phyloP scores from a whole-genome alignment of 257 asterid species.

The Nicotiana sylvestris region DNA sequence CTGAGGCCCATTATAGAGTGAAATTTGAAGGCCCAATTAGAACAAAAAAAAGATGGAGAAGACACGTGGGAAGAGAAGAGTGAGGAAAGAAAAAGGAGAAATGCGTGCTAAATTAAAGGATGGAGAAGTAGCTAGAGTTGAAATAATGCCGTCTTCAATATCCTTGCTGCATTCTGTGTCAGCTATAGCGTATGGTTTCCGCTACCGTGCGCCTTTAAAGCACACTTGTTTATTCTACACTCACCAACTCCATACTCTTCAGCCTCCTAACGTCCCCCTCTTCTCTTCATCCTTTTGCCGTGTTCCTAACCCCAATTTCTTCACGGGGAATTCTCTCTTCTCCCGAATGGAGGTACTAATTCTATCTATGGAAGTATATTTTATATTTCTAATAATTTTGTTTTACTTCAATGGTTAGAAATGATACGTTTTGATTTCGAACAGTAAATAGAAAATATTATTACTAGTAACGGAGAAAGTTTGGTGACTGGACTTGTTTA shows the following conservation, averaged over 20 bases:
- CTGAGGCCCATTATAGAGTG: neutral
- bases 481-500: neutral
- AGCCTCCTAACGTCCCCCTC: constrained; percentile 14
- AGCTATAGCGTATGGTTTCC: constrained; percentile 31
- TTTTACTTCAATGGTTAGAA: neutral
- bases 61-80: neutral
- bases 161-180: neutral
- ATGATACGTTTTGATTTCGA: neutral
- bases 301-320: constrained; percentile 22
- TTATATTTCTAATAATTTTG: neutral
- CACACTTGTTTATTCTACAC: constrained; percentile 22
- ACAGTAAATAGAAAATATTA: neutral
- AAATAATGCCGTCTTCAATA: constrained; percentile 12
- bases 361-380: neutral
- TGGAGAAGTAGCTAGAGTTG: neutral
- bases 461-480: neutral
- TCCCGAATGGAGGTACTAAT: constrained; percentile 71
- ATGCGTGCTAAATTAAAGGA: neutral
- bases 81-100: neutral
- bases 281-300: constrained; percentile 32
- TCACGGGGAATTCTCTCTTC: constrained; percentile 66
- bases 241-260: constrained; percentile 24
- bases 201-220: constrained; percentile 55
- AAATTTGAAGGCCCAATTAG: neutral
- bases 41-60: neutral